Conservation (phyloP, 1,139 yeast genomes). For the Blastobotrys persicus region DNA sequence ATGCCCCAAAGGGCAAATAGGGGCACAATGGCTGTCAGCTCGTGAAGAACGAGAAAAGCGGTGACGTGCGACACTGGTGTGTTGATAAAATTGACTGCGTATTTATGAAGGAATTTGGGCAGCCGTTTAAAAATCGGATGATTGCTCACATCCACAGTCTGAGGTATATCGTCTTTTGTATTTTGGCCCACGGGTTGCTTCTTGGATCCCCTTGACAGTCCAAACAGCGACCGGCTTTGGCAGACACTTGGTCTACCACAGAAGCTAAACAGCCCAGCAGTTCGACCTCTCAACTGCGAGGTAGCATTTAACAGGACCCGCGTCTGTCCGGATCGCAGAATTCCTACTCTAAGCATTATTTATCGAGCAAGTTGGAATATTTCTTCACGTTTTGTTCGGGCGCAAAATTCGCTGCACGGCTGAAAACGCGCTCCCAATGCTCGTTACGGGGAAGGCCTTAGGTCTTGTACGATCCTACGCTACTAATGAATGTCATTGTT, state of each 20-base stretch:
- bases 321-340: neutral
- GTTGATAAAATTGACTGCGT: slow-evolving; percentile 48
- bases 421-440: neutral
- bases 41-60: slow-evolving; percentile 78
- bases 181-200: neutral
- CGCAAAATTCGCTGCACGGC: neutral
- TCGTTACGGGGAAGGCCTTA: too few species aligned
- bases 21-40: slow-evolving; percentile 79
- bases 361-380: neutral
- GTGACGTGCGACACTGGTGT: slow-evolving; percentile 73
- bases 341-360: neutral
- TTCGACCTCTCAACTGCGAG: neutral
- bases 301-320: neutral
- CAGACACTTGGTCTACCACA: neutral
- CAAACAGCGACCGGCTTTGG: neutral
- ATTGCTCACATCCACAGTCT: slow-evolving; percentile 13
- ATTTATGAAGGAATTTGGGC: slow-evolving; percentile 52
- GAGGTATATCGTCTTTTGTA: neutral
- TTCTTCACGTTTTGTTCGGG: neutral
- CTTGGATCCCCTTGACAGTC: neutral
- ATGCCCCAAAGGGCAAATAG: slow-evolving; percentile 72
- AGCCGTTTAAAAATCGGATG: slow-evolving; percentile 22
- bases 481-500: too few species aligned
- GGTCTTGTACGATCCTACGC: too few species aligned
- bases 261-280: neutral